Conservation (phyloP, 2,329 filamentous ascomycete genomes). For the Talaromyces atroroseus region DNA sequence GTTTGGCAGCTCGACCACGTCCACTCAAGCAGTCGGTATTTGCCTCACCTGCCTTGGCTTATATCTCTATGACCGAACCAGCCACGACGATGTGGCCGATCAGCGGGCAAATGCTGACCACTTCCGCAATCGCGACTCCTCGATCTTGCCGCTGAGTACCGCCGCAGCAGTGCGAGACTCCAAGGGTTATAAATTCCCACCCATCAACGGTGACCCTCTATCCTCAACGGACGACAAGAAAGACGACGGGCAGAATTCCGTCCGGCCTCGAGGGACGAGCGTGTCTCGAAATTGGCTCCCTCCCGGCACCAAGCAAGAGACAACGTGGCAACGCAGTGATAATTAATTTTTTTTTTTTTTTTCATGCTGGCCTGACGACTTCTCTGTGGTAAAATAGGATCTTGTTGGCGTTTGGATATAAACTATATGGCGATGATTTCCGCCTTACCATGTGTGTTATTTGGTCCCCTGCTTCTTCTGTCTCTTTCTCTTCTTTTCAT, state of each 20-base stretch:
- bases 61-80: conserved; percentile 92
- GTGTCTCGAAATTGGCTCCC: conserved; percentile 57
- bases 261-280: conserved; percentile 36
- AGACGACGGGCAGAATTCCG: conserved; percentile 41
- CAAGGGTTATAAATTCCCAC: conserved; percentile 33
- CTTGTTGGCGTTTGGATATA: conserved; percentile 2
- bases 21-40: conserved; percentile 78
- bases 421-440: neutral
- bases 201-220: conserved; percentile 19
- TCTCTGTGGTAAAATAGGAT: conserved; percentile 5
- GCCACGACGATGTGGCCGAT: conserved; percentile 81
- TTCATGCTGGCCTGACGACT: neutral
- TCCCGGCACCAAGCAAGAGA: conserved; percentile 77
- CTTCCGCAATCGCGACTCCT: conserved; percentile 56
- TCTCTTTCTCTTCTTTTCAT: neutral
- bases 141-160: conserved; percentile 62
- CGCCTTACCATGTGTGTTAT: neutral
- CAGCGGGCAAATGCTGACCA: conserved; percentile 62
- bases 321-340: conserved; percentile 64
- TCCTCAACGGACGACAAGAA: conserved; percentile 32
- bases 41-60: conserved; percentile 82
- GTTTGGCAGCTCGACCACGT: conserved; percentile 87
- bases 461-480: neutral
- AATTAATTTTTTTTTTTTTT: conserved; percentile 15
- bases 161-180: conserved; percentile 26